These are phyloP conservation scores for Euphorbia corollata DNA, from an alignment of 441 rosid species.

Conservation along the genomic window DNA sequence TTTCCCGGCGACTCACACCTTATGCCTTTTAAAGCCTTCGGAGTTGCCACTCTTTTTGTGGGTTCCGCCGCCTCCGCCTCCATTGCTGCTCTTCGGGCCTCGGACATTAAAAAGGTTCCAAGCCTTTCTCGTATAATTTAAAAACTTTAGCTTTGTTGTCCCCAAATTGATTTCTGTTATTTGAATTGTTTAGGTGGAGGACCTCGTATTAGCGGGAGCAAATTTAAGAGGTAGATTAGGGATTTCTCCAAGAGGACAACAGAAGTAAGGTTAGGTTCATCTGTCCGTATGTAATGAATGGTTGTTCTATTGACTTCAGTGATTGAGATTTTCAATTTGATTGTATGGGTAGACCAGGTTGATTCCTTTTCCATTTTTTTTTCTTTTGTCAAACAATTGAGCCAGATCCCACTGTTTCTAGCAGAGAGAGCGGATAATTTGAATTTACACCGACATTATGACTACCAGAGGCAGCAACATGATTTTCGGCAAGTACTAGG, in stretches of 20 bases:
- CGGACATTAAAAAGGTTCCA: constrained; percentile 55
- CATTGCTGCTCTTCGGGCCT: constrained; percentile 46
- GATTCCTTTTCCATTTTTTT: no score
- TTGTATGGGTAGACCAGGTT: no score
- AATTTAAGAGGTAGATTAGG: constrained; percentile 47
- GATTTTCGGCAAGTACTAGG: not conserved
- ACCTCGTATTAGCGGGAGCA: constrained; percentile 48
- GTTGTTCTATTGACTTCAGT: no score
- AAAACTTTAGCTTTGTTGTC: not conserved
- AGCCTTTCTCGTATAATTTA: not conserved
- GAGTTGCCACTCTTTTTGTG: constrained; percentile 64
- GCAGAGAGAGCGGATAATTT: not conserved
- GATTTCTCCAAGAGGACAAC: constrained; percentile 28
- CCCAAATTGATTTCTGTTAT: not conserved
- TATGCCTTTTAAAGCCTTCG: constrained; percentile 65
- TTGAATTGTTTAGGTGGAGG: constrained; percentile 43
- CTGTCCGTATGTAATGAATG: not conserved
- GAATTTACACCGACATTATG: not conserved
- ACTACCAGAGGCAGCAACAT: not conserved
- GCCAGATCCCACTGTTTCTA: not conserved
- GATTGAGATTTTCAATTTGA: no score
- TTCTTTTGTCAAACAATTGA: not conserved
- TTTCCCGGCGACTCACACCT: constrained; percentile 39
- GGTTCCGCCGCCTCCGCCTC: constrained; percentile 55
- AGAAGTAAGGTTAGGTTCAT: constrained; percentile 20